Evolutionary conservation across 2,329 filamentous ascomycete genomes (phyloP).

Genomic region (Leptoxyphium fumago): DNA sequence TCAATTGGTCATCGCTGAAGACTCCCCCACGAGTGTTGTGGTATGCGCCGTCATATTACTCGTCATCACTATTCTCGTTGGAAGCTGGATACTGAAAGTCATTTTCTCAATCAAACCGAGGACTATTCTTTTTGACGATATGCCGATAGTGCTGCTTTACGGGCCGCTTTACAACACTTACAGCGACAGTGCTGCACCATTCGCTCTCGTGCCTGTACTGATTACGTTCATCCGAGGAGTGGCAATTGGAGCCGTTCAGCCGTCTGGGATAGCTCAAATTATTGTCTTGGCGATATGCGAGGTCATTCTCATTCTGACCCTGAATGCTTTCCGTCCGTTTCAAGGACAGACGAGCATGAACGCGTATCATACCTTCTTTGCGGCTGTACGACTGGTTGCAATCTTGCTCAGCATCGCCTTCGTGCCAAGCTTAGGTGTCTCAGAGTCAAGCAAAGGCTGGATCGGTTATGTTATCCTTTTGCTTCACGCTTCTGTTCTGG

Average conservation of each 20-base stretch:
- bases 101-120: constrained; percentile 71
- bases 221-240: constrained; percentile 77
- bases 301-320: constrained; percentile 71
- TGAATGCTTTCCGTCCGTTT: constrained; percentile 83
- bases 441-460: constrained; percentile 75
- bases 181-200: constrained; percentile 80
- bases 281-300: constrained; percentile 88
- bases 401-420: constrained; percentile 47
- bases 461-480: constrained; percentile 84
- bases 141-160: constrained; percentile 77
- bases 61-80: constrained; percentile 55
- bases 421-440: constrained; percentile 65
- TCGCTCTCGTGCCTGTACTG: constrained; percentile 73
- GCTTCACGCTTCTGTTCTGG: constrained; percentile 68
- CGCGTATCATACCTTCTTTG: constrained; percentile 78
- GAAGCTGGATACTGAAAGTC: constrained; percentile 63
- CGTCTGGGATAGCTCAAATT: constrained; percentile 83
- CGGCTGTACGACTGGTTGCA: constrained; percentile 59
- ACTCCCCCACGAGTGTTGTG: constrained; percentile 56
- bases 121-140: constrained; percentile 80
- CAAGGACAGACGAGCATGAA: constrained; percentile 93
- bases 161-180: constrained; percentile 96
- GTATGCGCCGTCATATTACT: constrained; percentile 63
- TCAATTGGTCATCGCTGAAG: constrained; percentile 63
- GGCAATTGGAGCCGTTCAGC: constrained; percentile 82